Evolutionary conservation across 305 asterid species (phyloP).

Genomic region (Fraxinus greggii): DNA sequence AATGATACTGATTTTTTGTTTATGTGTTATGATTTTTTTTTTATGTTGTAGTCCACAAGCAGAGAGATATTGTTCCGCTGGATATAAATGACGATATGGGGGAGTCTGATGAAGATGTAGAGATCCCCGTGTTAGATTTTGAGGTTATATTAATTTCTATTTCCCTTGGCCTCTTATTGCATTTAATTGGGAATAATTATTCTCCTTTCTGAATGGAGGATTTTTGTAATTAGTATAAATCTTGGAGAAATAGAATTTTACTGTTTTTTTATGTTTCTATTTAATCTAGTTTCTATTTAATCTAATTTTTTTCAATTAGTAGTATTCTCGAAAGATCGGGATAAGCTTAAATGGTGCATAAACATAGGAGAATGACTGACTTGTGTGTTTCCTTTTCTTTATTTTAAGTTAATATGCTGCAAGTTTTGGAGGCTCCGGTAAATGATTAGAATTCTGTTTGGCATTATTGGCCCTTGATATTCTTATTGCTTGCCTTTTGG

Average conservation of each 20-base stretch:
- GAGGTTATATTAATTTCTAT: constrained; percentile 46
- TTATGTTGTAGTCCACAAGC: constrained; percentile 73
- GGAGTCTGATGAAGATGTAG: constrained; percentile 78
- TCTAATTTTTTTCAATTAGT: background rate
- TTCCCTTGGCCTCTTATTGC: background rate
- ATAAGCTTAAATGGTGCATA: background rate
- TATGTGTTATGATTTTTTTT: background rate
- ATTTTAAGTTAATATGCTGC: constrained; percentile 2
- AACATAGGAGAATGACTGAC: background rate
- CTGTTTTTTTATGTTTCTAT: background rate
- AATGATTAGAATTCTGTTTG: background rate
- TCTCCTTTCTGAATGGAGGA: background rate
- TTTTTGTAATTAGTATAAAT: background rate
- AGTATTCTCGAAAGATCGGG: background rate
- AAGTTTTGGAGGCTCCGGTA: background rate
- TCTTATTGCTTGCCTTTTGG: constrained; percentile 14
- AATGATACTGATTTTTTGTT: background rate
- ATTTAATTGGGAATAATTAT: background rate
- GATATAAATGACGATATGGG: constrained; percentile 51
- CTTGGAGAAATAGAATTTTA: background rate
- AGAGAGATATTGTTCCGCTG: constrained; percentile 73
- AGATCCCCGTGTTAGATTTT: constrained; percentile 67
- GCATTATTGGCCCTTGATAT: background rate
- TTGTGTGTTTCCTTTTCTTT: background rate
- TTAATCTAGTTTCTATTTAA: background rate